These are phyloP conservation scores for Strigomonas galati DNA, from an alignment of 208 protist species.

Conservation along the genomic window DNA sequence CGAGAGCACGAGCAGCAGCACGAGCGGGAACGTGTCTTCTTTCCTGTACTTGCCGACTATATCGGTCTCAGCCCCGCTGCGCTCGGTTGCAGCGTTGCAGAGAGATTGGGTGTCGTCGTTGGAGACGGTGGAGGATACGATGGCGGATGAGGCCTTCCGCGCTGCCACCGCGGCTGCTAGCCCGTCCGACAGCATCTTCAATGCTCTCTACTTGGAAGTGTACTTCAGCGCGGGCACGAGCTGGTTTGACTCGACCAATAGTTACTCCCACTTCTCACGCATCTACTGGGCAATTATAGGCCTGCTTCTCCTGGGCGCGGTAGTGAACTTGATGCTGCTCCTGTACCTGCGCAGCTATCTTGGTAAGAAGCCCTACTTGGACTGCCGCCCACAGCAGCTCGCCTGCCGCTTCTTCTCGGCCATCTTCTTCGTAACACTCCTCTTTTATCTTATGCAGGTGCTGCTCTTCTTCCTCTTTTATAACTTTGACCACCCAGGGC, in stretches of 20 bases:
- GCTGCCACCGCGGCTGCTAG: no score
- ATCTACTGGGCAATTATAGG: conserved; percentile 34
- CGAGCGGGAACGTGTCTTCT: not conserved
- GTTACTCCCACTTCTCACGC: not conserved
- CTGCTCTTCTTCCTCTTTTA: conserved; percentile 48
- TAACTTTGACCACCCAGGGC: conserved; percentile 25
- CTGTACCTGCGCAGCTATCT: conserved; percentile 65
- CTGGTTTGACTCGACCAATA: conserved; percentile 21
- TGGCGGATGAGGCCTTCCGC: no score
- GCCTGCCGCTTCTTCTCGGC: conserved; percentile 76
- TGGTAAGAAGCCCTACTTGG: conserved; percentile 76
- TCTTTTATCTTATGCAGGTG: conserved; percentile 53
- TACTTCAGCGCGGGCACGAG: not conserved
- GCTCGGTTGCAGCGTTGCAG: no score
- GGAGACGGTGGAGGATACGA: no score
- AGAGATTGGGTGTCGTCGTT: no score
- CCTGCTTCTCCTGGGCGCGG: conserved; percentile 41
- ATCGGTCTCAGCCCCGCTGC: conserved; percentile 12
- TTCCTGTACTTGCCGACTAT: conserved; percentile 5
- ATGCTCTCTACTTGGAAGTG: no score
- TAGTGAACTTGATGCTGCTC: conserved; percentile 53
- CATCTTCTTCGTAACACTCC: conserved; percentile 44
- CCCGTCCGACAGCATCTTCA: no score
- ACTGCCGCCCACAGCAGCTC: conserved; percentile 83
- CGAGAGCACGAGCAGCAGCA: not conserved